These are phyloP conservation scores for Aspergillus udagawae DNA, from an alignment of 2,329 filamentous ascomycete genomes.

Conservation along the genomic window DNA sequence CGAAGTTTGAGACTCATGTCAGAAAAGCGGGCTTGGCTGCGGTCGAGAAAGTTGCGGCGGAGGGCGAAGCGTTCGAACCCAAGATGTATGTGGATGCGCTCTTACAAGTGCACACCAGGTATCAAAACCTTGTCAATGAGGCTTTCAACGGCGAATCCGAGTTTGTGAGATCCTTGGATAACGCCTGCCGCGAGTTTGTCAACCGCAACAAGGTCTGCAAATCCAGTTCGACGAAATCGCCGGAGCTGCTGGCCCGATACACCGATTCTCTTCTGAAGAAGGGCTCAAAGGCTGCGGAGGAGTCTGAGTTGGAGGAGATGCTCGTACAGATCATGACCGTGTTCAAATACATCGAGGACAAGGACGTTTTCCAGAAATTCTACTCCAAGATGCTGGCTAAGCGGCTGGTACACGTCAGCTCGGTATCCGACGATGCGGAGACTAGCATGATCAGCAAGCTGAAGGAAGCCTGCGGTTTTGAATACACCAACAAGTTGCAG, in stretches of 20 bases:
- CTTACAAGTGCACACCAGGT: slow-evolving; percentile 89
- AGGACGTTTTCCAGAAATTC: slow-evolving; percentile 99
- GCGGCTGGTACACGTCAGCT: slow-evolving; percentile 89
- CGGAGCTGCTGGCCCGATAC: slow-evolving; percentile 92
- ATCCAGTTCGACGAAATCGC: slow-evolving; percentile 86
- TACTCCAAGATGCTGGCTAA: slow-evolving; percentile 96
- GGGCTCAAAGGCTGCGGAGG: slow-evolving; percentile 82
- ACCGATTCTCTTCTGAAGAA: slow-evolving; percentile 90
- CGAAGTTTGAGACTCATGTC: slow-evolving; percentile 87
- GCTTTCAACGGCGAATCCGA: slow-evolving; percentile 95
- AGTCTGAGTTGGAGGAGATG: slow-evolving; percentile 85
- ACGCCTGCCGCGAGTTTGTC: slow-evolving; percentile 95
- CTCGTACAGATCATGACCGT: slow-evolving; percentile 96
- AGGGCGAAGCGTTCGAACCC: slow-evolving; percentile 86
- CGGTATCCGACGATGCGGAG: slow-evolving; percentile 94
- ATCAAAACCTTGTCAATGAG: slow-evolving; percentile 83
- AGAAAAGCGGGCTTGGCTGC: slow-evolving; percentile 82
- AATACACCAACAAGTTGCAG: slow-evolving; percentile 98
- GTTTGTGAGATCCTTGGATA: slow-evolving; percentile 92
- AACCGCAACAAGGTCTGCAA: slow-evolving; percentile 97
- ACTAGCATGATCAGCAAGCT: slow-evolving; percentile 99
- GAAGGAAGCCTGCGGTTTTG: slow-evolving; percentile 97
- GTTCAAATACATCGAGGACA: slow-evolving; percentile 99
- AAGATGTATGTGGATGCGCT: slow-evolving; percentile 96
- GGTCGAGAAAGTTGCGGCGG: slow-evolving; percentile 83